phyloP scores from a whole-genome alignment of 495 filamentous ascomycete species.

The Penicillium taxi region DNA sequence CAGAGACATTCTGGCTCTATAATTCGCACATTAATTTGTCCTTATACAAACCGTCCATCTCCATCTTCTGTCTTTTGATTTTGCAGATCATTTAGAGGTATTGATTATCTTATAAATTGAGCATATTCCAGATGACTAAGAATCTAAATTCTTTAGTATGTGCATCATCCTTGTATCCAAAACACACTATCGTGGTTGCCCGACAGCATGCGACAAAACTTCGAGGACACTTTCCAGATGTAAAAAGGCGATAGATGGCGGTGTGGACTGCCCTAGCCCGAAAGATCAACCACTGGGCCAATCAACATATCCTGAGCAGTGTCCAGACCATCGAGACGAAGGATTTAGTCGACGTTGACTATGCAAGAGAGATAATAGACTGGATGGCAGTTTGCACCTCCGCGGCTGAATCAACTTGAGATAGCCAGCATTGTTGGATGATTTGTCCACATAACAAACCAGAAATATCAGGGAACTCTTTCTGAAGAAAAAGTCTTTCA shows the following conservation, averaged over 20 bases:
- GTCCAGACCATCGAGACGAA: conserved; percentile 11
- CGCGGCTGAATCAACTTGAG: conserved; percentile 12
- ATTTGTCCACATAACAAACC: conserved; percentile 17
- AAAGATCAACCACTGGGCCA: conserved; percentile 3
- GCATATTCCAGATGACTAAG: too few relatives aligned
- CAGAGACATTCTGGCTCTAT: too few relatives aligned
- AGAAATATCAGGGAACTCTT: conserved; percentile 21
- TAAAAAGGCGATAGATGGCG: neutral
- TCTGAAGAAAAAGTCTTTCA: conserved; percentile 13
- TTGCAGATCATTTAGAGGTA: too few relatives aligned
- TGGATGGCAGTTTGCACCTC: conserved; percentile 8
- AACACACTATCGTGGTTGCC: too few relatives aligned
- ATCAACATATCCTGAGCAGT: conserved; percentile 9
- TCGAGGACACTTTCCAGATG: too few relatives aligned
- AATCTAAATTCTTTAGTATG: too few relatives aligned
- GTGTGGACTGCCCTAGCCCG: conserved; percentile 2
- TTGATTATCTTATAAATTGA: too few relatives aligned
- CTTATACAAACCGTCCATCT: too few relatives aligned
- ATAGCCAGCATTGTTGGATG: conserved; percentile 18
- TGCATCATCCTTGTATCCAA: too few relatives aligned
- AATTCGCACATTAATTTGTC: too few relatives aligned
- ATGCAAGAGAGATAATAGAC: conserved; percentile 1
- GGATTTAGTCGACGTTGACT: conserved; percentile 8
- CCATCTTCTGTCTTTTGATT: too few relatives aligned
- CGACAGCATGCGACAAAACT: too few relatives aligned